Percentiles rank a stretch among this genome's conserved stretches.
Conservation (phyloP, 306 rosid genomes). For the Cucurbita argyrosperma region DNA sequence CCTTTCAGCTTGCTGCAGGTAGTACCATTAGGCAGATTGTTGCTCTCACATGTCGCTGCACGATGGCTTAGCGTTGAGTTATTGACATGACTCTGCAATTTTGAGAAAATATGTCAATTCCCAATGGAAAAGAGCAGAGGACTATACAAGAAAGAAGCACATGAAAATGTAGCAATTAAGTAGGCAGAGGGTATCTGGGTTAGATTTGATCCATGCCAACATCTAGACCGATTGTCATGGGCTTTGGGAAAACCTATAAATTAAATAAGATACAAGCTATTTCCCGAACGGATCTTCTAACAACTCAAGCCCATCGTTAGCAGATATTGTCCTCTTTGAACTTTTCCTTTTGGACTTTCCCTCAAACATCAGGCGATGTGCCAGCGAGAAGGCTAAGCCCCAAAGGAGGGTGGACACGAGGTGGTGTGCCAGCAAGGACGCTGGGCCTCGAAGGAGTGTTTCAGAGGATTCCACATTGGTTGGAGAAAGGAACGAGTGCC, state of each 20-base stretch:
- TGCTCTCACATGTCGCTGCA: slow-evolving; percentile 44
- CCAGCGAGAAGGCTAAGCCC: too few relatives aligned
- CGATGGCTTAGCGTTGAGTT: slow-evolving; percentile 26
- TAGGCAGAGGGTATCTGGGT: neutral
- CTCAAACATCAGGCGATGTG: too few relatives aligned
- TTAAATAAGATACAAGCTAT: neutral
- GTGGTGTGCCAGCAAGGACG: too few relatives aligned
- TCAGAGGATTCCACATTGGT: too few relatives aligned
- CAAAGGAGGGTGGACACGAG: too few relatives aligned
- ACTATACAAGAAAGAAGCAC: neutral
- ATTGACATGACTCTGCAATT: slow-evolving; percentile 29
- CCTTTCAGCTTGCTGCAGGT: slow-evolving; percentile 7
- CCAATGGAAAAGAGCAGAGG: neutral
- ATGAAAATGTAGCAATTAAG: neutral
- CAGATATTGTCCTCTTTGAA: too few relatives aligned
- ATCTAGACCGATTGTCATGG: neutral
- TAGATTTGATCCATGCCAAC: neutral
- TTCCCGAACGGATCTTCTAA: neutral
- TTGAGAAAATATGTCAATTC: neutral
- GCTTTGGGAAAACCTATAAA: neutral
- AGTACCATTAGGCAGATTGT: slow-evolving; percentile 19
- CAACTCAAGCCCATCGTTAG: too few relatives aligned
- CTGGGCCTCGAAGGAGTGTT: too few relatives aligned
- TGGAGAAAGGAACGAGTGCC: too few relatives aligned
- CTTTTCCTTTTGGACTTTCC: too few relatives aligned